Conservation (phyloP, 305 asterid species). For the Fraxinus ornus region DNA sequence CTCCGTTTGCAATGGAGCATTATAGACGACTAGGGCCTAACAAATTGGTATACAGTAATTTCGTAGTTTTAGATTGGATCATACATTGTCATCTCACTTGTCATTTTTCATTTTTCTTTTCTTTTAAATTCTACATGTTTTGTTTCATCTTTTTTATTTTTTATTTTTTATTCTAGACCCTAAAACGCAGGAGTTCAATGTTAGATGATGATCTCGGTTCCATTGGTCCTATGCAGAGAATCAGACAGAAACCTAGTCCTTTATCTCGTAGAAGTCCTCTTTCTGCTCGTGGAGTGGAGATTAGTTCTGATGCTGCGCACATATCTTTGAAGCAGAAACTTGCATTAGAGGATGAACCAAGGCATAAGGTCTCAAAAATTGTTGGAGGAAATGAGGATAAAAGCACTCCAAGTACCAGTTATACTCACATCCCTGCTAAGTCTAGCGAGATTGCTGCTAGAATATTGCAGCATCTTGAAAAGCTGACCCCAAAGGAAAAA, state of each 20-base stretch:
- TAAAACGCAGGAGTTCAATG: constrained; percentile 72
- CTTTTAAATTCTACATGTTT: not conserved
- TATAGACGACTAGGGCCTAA: constrained; percentile 28
- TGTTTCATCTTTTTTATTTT: too few species aligned
- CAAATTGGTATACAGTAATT: constrained; percentile 40
- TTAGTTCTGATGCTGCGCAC: constrained; percentile 39
- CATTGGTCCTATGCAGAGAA: constrained; percentile 76
- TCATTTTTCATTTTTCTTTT: constrained; percentile 15
- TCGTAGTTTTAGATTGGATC: constrained; percentile 11
- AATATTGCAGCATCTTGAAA: constrained; percentile 80
- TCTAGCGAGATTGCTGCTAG: constrained; percentile 74
- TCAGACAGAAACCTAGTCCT: constrained; percentile 64
- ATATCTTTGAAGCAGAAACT: constrained; percentile 35
- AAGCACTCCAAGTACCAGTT: constrained; percentile 49
- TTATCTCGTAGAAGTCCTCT: constrained; percentile 39
- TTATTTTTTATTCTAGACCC: constrained; percentile 43
- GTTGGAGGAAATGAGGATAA: constrained; percentile 40
- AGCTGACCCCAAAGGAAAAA: constrained; percentile 63
- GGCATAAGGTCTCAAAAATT: constrained; percentile 29
- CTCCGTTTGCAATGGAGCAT: constrained; percentile 35
- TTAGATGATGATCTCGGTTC: constrained; percentile 78
- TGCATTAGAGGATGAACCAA: constrained; percentile 36
- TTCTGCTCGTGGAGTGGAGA: not conserved
- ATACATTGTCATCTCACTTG: not conserved
- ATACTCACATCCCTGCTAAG: constrained; percentile 54